A percentile compares a stretch with the other conserved stretches of the same genome.
phyloP scores from a whole-genome alignment of 768 basidiomycete genomes.

The Albatrellus ellisii region DNA sequence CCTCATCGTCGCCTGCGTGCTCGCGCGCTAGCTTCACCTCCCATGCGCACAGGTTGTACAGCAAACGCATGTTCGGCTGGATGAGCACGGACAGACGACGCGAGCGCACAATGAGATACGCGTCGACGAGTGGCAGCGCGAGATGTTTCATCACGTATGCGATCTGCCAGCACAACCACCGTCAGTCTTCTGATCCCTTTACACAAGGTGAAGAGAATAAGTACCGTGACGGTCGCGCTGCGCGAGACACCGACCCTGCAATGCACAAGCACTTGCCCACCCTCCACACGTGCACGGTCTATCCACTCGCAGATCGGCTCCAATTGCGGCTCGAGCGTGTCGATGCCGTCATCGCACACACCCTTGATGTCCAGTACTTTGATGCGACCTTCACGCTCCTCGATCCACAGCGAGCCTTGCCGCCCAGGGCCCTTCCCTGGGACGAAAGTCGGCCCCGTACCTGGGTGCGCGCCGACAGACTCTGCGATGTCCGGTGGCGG shows the following conservation, averaged over 20 bases:
- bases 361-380: constrained; percentile 87
- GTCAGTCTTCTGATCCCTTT: background rate
- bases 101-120: constrained; percentile 87
- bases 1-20: constrained; percentile 40
- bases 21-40: constrained; percentile 84
- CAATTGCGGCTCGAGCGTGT: constrained; percentile 82
- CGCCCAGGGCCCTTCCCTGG: constrained; percentile 33
- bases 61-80: constrained; percentile 90
- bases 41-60: constrained; percentile 93
- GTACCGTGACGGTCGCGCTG: constrained; percentile 81
- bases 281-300: constrained; percentile 65
- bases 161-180: constrained; percentile 33
- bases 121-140: constrained; percentile 74
- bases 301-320: constrained; percentile 90
- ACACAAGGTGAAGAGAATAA: constrained; percentile 2
- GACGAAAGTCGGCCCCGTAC: constrained; percentile 15
- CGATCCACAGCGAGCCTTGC: constrained; percentile 74
- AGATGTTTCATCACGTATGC: constrained; percentile 97
- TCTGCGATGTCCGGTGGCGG: constrained; percentile 46
- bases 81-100: constrained; percentile 82
- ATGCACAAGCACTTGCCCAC: constrained; percentile 89
- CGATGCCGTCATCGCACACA: constrained; percentile 93
- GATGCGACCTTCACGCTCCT: constrained; percentile 81
- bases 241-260: constrained; percentile 98
- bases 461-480: background rate